Evolutionary conservation across 169 alveolate species (phyloP).

Genomic region (Plasmodium adleri): DNA sequence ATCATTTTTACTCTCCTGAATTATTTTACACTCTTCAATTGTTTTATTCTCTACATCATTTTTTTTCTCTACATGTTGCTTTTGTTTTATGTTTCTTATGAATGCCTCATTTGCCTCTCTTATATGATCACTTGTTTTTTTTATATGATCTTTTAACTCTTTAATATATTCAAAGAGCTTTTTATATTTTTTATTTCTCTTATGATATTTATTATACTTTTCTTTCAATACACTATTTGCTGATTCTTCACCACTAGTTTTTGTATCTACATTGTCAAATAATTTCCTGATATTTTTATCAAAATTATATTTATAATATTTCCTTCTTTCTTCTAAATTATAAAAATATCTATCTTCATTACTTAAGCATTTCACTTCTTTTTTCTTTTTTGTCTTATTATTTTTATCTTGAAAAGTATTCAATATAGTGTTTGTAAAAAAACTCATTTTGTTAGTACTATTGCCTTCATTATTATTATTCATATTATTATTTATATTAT

Average conservation of each 20-base stretch:
- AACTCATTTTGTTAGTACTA: conserved; percentile 5
- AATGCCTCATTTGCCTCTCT: not conserved
- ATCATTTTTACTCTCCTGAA: not conserved
- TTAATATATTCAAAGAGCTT: conserved; percentile 43
- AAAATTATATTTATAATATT: conserved; percentile 3
- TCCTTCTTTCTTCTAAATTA: conserved; percentile 31
- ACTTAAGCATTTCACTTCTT: not conserved
- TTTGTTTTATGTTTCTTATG: not conserved
- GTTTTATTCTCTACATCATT: no score
- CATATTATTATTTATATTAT: not conserved
- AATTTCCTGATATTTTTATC: conserved; percentile 39
- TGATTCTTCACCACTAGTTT: conserved; percentile 67
- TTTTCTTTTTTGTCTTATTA: conserved; percentile 6
- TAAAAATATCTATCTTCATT: not conserved
- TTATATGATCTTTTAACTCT: conserved; percentile 24
- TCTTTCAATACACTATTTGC: conserved; percentile 62
- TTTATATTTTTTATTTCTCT: conserved; percentile 23
- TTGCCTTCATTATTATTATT: conserved; percentile 4
- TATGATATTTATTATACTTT: conserved; percentile 37
- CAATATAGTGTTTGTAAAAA: conserved; percentile 7
- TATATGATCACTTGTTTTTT: not conserved
- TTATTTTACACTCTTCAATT: no score
- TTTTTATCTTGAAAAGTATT: not conserved
- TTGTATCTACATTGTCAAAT: conserved; percentile 24
- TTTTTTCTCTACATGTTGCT: not conserved